These are phyloP conservation scores for Curvularia sp. DNA, from an alignment of 2,329 filamentous ascomycete species.

Conservation along the genomic window DNA sequence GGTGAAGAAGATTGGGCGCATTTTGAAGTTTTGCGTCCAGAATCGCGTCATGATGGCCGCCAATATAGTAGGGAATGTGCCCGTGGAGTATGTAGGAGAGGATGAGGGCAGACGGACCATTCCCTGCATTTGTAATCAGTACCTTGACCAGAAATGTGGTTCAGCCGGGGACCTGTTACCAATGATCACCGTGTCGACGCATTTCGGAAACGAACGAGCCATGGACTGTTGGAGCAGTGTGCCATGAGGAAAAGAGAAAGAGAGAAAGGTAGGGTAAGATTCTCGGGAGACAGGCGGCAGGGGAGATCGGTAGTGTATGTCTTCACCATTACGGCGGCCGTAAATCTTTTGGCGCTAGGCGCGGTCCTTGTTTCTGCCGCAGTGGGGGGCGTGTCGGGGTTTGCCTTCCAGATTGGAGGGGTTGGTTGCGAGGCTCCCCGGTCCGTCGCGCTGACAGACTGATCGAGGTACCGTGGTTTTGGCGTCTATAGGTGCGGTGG, in stretches of 20 bases:
- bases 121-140: constrained; percentile 56
- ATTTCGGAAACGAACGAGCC: constrained; percentile 47
- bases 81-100: constrained; percentile 69
- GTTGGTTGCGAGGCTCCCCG: constrained; percentile 18
- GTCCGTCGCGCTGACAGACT: constrained; percentile 16
- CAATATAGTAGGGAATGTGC: constrained; percentile 63
- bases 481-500: background rate
- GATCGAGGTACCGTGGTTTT: constrained; percentile 10
- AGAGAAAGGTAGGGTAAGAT: constrained; percentile 10
- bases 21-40: constrained; percentile 63
- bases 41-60: constrained; percentile 64
- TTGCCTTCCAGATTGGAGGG: constrained; percentile 33
- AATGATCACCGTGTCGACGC: constrained; percentile 52
- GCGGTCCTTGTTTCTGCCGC: constrained; percentile 29
- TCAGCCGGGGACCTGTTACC: constrained; percentile 28
- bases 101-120: constrained; percentile 67
- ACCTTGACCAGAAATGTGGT: background rate
- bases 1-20: constrained; percentile 56
- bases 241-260: constrained; percentile 38
- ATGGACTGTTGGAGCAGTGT: constrained; percentile 44
- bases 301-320: constrained; percentile 36
- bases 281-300: constrained; percentile 20
- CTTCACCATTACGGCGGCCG: constrained; percentile 42
- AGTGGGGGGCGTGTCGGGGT: constrained; percentile 27
- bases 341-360: constrained; percentile 38